phyloP scores from a whole-genome alignment of 2,329 filamentous ascomycete genomes.

The Pseudogymnoascus sp. region DNA sequence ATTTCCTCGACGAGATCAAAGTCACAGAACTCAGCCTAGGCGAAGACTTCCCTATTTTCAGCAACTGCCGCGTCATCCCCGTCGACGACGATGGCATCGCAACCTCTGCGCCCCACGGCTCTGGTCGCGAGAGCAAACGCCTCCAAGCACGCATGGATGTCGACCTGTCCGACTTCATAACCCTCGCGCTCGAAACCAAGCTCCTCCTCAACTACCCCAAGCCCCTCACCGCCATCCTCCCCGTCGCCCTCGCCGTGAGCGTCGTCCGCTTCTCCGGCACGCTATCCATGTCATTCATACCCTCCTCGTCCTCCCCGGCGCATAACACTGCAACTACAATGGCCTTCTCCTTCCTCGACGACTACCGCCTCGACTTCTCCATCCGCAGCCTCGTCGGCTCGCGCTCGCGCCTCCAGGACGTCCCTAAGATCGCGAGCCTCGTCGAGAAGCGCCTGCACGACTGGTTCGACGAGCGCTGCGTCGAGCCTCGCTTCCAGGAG shows the following conservation, averaged over 20 bases:
- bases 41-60: constrained; percentile 97
- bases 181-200: constrained; percentile 88
- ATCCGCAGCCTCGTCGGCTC: constrained; percentile 74
- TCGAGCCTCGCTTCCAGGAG: constrained; percentile 81
- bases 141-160: constrained; percentile 96
- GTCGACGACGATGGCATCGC: constrained; percentile 69
- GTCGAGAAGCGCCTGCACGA: constrained; percentile 72
- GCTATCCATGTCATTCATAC: constrained; percentile 86
- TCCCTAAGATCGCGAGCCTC: constrained; percentile 81
- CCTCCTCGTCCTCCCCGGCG: constrained; percentile 53
- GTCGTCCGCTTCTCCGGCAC: constrained; percentile 94
- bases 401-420: constrained; percentile 72
- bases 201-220: constrained; percentile 92
- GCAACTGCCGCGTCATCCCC: constrained; percentile 92
- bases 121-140: constrained; percentile 45
- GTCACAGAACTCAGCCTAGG: constrained; percentile 91
- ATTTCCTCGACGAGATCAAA: constrained; percentile 87
- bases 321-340: constrained; percentile 76
- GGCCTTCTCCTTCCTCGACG: constrained; percentile 87
- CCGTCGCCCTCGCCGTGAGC: constrained; percentile 84
- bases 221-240: constrained; percentile 77
- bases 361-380: constrained; percentile 77
- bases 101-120: constrained; percentile 16
- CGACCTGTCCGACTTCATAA: constrained; percentile 92
- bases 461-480: constrained; percentile 83